Base-by-base conservation (phyloP, 140 eudicot genomes). In the Erigeron philadelphicus region DNA sequence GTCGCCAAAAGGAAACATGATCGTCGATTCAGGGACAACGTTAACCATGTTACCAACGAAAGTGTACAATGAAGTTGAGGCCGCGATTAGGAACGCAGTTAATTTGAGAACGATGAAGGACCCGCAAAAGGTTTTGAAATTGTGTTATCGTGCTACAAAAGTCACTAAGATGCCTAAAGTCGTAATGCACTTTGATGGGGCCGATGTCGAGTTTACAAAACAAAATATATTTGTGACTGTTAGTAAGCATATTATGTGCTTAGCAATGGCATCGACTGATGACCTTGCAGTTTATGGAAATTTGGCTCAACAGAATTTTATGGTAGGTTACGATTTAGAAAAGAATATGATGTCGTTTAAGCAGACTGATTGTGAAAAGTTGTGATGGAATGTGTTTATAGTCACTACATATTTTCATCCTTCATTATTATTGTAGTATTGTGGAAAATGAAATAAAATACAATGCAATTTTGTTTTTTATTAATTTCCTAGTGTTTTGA, bases 1-100 rank as follows among this genome's bases (percentile, higher is more conserved):
- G 6, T 8, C 40, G 38, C 73, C 41, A 15, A 82, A 81, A 31
- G 94, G 89, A 6, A 86, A 86, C 76, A 86, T 81, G 53, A 77
- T 88, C 10, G 76, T 88, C 40, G 96, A 88, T 72, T 88, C 96
- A 0, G 96, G 96, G 15, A 83, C 96, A 44, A 85, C 87, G 7
- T 60, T 88, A 65, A 88, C 92, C 0, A 48, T 67, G 42, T 45
- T 85, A 16, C 92, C 89, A 0, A 0, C 1, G 0, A 61, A 66
- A 1, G 3, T 85, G 0, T 79, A 78, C 76, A 2, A 38, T 0
- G 9, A 63, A 12, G 54, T 88, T 8, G 65, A 44, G 46, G 19
- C 72, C 3, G 81, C 59, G 1, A 8, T 88, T 35, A 68, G 46
- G 52, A 48, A 56, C 0, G 23, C 73, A 12, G 53, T 87, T 11